These are phyloP conservation scores for Pseudocercospora fijiensis DNA, from an alignment of 2,329 filamentous ascomycete genomes.

Conservation along the genomic window DNA sequence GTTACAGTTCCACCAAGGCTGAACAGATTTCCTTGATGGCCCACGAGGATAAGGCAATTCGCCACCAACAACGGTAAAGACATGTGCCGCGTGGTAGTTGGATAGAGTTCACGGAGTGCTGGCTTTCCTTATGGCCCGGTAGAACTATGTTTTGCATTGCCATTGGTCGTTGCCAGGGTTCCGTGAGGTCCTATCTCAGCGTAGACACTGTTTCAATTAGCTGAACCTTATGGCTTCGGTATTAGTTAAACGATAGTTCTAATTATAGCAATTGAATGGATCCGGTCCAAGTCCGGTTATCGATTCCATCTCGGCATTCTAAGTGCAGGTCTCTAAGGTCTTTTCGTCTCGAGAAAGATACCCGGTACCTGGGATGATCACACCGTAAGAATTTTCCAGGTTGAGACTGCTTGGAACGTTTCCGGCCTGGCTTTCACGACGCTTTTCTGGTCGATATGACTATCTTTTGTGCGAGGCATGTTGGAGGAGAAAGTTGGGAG, in stretches of 20 bases:
- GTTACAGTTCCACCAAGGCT: slow-evolving; percentile 36
- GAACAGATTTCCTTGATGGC: slow-evolving; percentile 30
- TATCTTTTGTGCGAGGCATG: slow-evolving; percentile 9
- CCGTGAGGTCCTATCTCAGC: slow-evolving; percentile 31
- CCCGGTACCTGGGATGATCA: slow-evolving; percentile 46
- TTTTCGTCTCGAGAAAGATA: slow-evolving; percentile 33
- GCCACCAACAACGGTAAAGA: slow-evolving; percentile 38
- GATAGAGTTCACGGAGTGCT: background rate
- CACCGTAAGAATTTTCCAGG: slow-evolving; percentile 31
- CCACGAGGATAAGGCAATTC: slow-evolving; percentile 42
- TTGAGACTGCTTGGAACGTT: background rate
- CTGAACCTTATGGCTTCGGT: too few relatives aligned
- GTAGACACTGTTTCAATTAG: too few relatives aligned
- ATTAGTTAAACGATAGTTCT: too few relatives aligned
- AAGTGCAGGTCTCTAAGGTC: slow-evolving; percentile 46
- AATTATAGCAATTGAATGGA: too few relatives aligned
- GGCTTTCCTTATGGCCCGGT: background rate
- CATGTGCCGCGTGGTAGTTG: slow-evolving; percentile 24
- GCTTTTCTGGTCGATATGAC: background rate
- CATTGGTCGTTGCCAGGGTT: slow-evolving; percentile 14
- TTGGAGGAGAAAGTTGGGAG: background rate
- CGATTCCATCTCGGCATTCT: slow-evolving; percentile 52
- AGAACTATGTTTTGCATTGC: background rate
- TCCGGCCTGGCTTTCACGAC: background rate
- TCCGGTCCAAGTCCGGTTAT: slow-evolving; percentile 52